Conservation (phyloP, 2,329 filamentous ascomycete genomes). For the Cordyceps tenuipes region DNA sequence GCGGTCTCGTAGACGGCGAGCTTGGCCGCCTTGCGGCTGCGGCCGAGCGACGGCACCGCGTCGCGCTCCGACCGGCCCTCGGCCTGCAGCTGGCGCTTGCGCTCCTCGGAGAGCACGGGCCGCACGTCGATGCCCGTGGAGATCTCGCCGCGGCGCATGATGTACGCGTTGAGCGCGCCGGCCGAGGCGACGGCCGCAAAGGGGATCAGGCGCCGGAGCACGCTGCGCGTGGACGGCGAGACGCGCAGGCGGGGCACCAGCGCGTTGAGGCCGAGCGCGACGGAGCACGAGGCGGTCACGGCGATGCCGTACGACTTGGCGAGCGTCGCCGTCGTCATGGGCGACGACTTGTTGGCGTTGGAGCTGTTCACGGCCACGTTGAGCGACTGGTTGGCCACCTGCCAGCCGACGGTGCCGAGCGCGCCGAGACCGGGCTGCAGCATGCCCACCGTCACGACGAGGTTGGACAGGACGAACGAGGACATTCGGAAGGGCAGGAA, state of each 20-base stretch:
- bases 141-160: constrained; percentile 97
- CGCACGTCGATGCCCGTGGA: constrained; percentile 86
- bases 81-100: constrained; percentile 49
- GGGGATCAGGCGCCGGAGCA: constrained; percentile 81
- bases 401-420: constrained; percentile 82
- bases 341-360: constrained; percentile 96
- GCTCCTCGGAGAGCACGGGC: constrained; percentile 64
- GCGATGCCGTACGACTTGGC: constrained; percentile 86
- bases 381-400: constrained; percentile 92
- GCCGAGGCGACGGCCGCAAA: constrained; percentile 93
- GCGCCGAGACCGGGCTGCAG: constrained; percentile 80
- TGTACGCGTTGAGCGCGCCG: constrained; percentile 86
- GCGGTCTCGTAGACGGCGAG: constrained; percentile 91
- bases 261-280: constrained; percentile 85
- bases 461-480: constrained; percentile 83
- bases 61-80: constrained; percentile 57
- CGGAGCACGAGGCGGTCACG: constrained; percentile 86
- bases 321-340: constrained; percentile 71
- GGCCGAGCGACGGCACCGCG: constrained; percentile 61
- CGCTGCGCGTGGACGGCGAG: constrained; percentile 63
- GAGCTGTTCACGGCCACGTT: constrained; percentile 97
- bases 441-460: constrained; percentile 95
- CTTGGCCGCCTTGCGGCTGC: constrained; percentile 78
- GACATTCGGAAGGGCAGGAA: constrained; percentile 97
- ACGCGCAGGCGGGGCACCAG: constrained; percentile 80